phyloP scores from a whole-genome alignment of 2,329 filamentous ascomycete genomes.

The Colletotrichum cordylinicola region DNA sequence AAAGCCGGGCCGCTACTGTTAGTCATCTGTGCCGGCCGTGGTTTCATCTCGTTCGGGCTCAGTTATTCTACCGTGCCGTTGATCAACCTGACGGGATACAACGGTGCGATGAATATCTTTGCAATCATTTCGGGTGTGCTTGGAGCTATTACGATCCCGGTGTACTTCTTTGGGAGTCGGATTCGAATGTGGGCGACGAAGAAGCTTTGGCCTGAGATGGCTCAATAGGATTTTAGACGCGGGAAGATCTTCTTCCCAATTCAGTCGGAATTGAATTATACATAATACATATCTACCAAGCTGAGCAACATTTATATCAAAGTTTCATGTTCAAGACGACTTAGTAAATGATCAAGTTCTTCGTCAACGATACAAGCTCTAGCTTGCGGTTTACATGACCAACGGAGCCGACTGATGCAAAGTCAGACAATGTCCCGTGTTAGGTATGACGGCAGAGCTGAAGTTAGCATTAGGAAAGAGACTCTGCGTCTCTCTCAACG shows the following conservation, averaged over 20 bases:
- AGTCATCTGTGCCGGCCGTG: constrained; percentile 28
- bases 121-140: constrained; percentile 25
- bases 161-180: neutral
- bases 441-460: neutral
- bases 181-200: neutral
- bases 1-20: constrained; percentile 30
- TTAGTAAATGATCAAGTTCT: rapidly evolving
- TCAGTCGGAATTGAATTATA: too few species aligned
- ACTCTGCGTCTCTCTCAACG: neutral
- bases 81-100: constrained; percentile 23
- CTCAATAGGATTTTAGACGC: neutral
- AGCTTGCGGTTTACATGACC: neutral
- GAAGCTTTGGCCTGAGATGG: neutral
- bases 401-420: neutral
- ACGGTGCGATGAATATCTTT: constrained; percentile 27
- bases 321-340: neutral
- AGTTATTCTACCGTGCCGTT: constrained; percentile 27
- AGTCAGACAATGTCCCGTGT: neutral
- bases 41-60: constrained; percentile 30
- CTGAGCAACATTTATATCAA: too few species aligned
- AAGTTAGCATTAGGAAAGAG: neutral
- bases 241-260: neutral
- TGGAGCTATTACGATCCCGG: neutral
- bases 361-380: rapidly evolving
- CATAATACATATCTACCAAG: too few species aligned